A percentile compares a stretch with the other conserved stretches of the same genome.
These are phyloP conservation scores for Chenopodium album DNA, from an alignment of 148 eudicot genomes.

Conservation along the genomic window DNA sequence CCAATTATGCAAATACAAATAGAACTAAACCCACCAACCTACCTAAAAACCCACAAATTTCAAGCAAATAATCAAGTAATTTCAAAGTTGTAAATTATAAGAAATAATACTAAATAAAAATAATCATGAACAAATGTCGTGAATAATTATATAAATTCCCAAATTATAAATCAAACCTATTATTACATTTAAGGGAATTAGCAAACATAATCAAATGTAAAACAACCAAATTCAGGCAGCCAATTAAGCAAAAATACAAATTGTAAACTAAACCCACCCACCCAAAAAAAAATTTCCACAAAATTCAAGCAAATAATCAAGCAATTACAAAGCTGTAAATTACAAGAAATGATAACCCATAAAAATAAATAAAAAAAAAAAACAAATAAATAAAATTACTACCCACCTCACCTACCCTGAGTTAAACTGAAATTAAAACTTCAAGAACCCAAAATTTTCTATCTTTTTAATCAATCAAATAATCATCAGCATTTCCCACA, in stretches of 20 bases:
- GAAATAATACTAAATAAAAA: no score
- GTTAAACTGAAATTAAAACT: not conserved
- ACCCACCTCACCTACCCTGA: slow-evolving; percentile 8
- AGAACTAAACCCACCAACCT: not conserved
- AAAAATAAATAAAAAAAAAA: not conserved
- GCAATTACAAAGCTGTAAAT: not conserved
- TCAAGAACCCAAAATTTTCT: not conserved
- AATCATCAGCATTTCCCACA: not conserved
- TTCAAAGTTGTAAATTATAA: not conserved
- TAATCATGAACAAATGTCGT: not conserved
- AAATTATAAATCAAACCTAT: no score
- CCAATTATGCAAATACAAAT: not conserved
- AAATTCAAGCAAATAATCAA: not conserved
- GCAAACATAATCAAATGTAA: not conserved
- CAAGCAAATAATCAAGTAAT: not conserved
- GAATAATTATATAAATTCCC: not conserved
- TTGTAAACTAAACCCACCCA: not conserved
- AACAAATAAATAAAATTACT: not conserved
- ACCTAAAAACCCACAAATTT: not conserved
- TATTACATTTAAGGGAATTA: no score
- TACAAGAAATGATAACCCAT: no score
- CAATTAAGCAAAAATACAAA: not conserved
- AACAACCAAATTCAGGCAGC: not conserved
- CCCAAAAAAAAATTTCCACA: not conserved
- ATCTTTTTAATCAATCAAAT: not conserved